Evolutionary conservation across 305 asterid genomes (phyloP).

Genomic region (Fraxinus xanthoxyloides): DNA sequence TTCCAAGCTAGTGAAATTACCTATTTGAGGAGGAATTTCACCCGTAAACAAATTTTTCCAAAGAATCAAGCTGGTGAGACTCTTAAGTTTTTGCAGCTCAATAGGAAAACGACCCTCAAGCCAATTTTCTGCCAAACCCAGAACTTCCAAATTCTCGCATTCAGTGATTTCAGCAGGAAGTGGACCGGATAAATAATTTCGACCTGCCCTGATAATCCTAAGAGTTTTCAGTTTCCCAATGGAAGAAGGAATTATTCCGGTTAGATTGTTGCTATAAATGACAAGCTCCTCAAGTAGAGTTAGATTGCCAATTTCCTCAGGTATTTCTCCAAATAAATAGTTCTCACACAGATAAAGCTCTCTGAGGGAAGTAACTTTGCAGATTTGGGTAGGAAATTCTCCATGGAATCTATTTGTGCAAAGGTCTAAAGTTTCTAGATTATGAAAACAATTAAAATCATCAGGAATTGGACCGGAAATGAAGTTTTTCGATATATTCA

Average conservation of each 20-base stretch:
- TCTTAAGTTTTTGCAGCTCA: constrained; percentile 55
- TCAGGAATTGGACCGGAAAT: constrained; percentile 68
- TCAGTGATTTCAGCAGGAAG: constrained; percentile 59
- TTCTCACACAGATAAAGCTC: constrained; percentile 76
- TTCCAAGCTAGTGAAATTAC: constrained; percentile 69
- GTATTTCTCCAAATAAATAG: constrained; percentile 61
- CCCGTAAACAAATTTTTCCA: constrained; percentile 70
- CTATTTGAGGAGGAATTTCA: constrained; percentile 72
- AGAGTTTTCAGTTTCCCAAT: constrained; percentile 61
- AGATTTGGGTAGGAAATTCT: constrained; percentile 52
- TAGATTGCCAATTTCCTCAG: constrained; percentile 52
- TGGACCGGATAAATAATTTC: constrained; percentile 62
- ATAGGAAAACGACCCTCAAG: constrained; percentile 70
- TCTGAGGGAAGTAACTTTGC: constrained; percentile 51
- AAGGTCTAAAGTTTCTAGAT: constrained; percentile 64
- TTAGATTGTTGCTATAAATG: constrained; percentile 73
- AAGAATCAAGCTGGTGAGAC: constrained; percentile 55
- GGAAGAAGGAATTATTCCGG: constrained; percentile 62
- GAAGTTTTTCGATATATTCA: constrained; percentile 66
- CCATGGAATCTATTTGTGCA: constrained; percentile 72
- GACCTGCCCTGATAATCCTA: constrained; percentile 67
- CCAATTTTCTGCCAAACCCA: constrained; percentile 74
- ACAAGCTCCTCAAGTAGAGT: constrained; percentile 75
- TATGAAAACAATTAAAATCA: constrained; percentile 41
- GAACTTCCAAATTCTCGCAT: constrained; percentile 61